Conservation (phyloP, 73 alveolate genomes). For the Stentor roeselii region DNA sequence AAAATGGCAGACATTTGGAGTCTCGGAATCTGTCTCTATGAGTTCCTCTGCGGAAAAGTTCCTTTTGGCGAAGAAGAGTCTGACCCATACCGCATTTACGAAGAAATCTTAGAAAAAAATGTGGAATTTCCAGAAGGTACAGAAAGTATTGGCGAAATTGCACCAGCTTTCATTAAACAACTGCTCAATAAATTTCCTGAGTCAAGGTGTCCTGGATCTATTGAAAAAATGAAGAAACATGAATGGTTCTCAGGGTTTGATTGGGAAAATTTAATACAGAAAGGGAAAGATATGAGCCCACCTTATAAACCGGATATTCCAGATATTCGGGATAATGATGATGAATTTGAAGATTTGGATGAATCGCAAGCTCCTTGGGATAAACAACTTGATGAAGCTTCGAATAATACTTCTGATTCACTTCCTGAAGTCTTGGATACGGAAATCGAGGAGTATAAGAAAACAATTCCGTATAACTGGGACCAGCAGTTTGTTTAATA, state of each 20-base stretch:
- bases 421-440: conserved; percentile 9
- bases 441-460: conserved; percentile 10
- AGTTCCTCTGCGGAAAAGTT: conserved; percentile 46
- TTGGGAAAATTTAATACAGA: conserved; percentile 29
- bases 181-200: conserved; percentile 53
- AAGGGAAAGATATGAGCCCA: not conserved
- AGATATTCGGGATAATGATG: conserved; percentile 2
- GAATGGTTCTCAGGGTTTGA: conserved; percentile 53
- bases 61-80: conserved; percentile 52
- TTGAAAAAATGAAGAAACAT: conserved; percentile 50
- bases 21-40: conserved; percentile 59
- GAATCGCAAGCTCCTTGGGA: not conserved
- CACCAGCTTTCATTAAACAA: conserved; percentile 36
- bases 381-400: not conserved
- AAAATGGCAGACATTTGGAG: conserved; percentile 74
- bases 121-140: conserved; percentile 34
- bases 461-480: conserved; percentile 29
- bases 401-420: not conserved
- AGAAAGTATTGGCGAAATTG: conserved; percentile 41
- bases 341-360: not conserved
- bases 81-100: conserved; percentile 31
- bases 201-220: conserved; percentile 56
- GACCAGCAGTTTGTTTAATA: conserved; percentile 13
- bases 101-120: conserved; percentile 21
- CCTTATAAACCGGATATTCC: conserved; percentile 20